Conservation (phyloP, 495 filamentous ascomycete species). For the Patellaria atrata region DNA sequence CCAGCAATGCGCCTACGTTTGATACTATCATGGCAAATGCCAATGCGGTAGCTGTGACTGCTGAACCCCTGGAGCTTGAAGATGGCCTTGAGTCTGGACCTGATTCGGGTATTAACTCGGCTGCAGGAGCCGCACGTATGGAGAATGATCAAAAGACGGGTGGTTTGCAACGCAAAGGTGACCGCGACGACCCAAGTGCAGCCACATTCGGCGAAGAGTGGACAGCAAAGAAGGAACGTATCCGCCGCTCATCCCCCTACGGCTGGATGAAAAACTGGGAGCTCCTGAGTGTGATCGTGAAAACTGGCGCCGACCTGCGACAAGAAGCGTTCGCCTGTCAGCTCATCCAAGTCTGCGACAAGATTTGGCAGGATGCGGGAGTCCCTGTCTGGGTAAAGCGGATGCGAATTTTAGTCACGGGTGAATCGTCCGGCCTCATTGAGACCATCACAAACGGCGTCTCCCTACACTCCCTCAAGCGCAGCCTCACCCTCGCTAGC, state of each 20-base stretch:
- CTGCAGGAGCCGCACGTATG: constrained; percentile 60
- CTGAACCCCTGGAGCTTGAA: constrained; percentile 30
- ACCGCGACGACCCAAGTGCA: constrained; percentile 66
- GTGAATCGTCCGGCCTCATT: constrained; percentile 61
- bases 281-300: constrained; percentile 63
- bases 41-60: constrained; percentile 26
- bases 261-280: constrained; percentile 74
- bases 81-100: constrained; percentile 30
- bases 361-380: constrained; percentile 56
- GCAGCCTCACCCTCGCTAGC: constrained; percentile 52
- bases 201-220: constrained; percentile 69
- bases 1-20: constrained; percentile 44
- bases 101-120: constrained; percentile 37
- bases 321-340: constrained; percentile 72
- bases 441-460: constrained; percentile 73
- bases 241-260: constrained; percentile 58
- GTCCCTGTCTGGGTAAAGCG: constrained; percentile 66
- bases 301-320: constrained; percentile 59
- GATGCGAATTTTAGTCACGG: constrained; percentile 67
- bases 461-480: constrained; percentile 59
- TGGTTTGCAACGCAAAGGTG: constrained; percentile 57
- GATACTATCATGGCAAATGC: constrained; percentile 55
- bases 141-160: constrained; percentile 70
- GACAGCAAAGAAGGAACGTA: constrained; percentile 60
- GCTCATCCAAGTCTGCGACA: constrained; percentile 57